A percentile compares a stretch with the other conserved stretches of the same genome.
These are phyloP conservation scores for Melastoma candidum DNA, from an alignment of 441 rosid species.

Conservation along the genomic window DNA sequence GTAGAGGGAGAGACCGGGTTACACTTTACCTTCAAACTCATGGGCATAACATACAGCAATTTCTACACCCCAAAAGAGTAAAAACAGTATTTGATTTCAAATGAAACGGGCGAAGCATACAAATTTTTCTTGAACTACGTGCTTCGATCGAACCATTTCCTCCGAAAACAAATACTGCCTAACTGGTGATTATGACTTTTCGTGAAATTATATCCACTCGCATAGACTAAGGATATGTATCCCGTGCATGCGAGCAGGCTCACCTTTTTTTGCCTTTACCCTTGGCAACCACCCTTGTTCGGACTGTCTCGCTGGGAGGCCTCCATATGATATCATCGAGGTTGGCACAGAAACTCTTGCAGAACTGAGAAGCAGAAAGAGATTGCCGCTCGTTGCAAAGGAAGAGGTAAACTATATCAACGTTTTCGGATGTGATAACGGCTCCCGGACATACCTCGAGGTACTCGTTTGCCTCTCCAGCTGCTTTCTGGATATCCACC, in stretches of 20 bases:
- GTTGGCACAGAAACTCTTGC: slow-evolving; percentile 67
- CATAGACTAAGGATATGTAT: no score
- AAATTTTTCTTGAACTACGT: no score
- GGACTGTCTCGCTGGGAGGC: slow-evolving; percentile 53
- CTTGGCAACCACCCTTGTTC: slow-evolving; percentile 37
- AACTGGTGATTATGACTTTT: no score
- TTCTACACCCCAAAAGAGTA: no score
- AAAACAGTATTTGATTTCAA: no score
- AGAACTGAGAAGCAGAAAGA: slow-evolving; percentile 46
- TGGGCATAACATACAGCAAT: no score
- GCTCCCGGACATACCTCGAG: slow-evolving; percentile 37
- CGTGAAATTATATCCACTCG: no score
- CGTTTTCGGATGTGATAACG: background rate
- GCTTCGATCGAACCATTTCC: no score
- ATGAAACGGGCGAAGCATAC: no score
- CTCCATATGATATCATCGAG: slow-evolving; percentile 94
- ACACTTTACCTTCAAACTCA: no score
- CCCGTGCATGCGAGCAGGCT: slow-evolving; percentile 1
- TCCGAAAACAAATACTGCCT: no score
- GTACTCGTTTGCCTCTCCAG: slow-evolving; percentile 76
- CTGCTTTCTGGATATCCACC: slow-evolving; percentile 86
- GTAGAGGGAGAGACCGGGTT: no score
- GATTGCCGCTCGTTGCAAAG: background rate
- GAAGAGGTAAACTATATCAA: background rate
- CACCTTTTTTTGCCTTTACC: slow-evolving; percentile 58